Percentiles rank a stretch among this genome's conserved stretches.
These are phyloP conservation scores for Apiospora saccharicola DNA, from an alignment of 2,329 filamentous ascomycete genomes.

Conservation along the genomic window DNA sequence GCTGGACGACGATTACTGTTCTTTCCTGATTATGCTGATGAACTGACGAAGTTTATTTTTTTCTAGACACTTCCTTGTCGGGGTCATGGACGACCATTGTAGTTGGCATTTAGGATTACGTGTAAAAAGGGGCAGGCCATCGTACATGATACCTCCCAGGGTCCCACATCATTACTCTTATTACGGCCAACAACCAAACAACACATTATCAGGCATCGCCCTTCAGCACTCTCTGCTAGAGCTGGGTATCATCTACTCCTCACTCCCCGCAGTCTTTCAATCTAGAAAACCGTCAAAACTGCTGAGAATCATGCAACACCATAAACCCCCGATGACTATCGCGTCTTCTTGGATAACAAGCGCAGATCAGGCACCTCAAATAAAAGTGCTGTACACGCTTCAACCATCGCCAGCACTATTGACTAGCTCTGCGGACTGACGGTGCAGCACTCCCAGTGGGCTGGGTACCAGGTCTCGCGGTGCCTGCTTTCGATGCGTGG, in stretches of 20 bases:
- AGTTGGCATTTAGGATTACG: not conserved
- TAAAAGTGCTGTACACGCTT: conserved; percentile 28
- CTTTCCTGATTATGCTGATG: not conserved
- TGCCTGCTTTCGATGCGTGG: not conserved
- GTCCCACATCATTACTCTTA: conserved; percentile 13
- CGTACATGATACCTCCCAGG: not conserved
- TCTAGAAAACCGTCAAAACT: not conserved
- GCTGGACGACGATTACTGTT: not conserved
- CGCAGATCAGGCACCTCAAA: not conserved
- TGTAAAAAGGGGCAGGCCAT: not conserved
- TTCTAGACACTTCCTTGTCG: not conserved
- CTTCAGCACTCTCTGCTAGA: not conserved
- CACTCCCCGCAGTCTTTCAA: not conserved
- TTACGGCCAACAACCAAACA: not conserved
- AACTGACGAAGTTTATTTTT: not conserved
- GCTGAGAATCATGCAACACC: not conserved
- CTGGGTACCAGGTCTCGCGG: conserved; percentile 18
- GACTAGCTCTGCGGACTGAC: conserved; percentile 13
- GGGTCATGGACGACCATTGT: not conserved
- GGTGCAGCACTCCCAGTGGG: not conserved
- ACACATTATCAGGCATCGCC: not conserved
- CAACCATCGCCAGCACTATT: conserved; percentile 5
- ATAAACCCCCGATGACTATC: not conserved
- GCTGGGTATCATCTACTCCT: conserved; percentile 20
- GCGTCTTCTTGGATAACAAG: not conserved